phyloP scores from a whole-genome alignment of 768 basidiomycete species.

The Fistulinella prunicolor region DNA sequence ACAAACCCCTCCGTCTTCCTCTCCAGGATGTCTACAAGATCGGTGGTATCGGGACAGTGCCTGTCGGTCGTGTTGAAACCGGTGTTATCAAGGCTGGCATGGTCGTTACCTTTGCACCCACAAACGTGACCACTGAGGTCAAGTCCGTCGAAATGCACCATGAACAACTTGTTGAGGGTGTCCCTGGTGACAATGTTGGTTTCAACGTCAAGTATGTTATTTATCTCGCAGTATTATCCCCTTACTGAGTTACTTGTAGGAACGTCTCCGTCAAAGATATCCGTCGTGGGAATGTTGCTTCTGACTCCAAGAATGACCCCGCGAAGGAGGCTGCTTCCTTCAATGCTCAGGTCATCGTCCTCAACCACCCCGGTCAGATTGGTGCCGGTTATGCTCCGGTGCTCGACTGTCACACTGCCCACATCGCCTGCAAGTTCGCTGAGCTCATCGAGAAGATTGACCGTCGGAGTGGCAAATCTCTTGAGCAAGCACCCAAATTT shows the following conservation, averaged over 20 bases:
- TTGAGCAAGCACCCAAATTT: constrained; percentile 89
- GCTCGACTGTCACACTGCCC: constrained; percentile 99
- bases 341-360: constrained; percentile 99
- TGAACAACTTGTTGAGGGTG: constrained; percentile 92
- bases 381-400: constrained; percentile 99
- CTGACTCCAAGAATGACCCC: constrained; percentile 99
- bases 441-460: constrained; percentile 99
- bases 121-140: constrained; percentile 99
- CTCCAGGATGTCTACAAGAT: constrained; percentile 99
- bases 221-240: background rate
- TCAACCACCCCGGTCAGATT: constrained; percentile 99
- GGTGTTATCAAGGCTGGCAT: constrained; percentile 99
- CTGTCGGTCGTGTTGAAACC: constrained; percentile 99
- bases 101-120: constrained; percentile 95
- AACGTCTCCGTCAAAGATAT: constrained; percentile 99
- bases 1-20: constrained; percentile 99
- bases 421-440: constrained; percentile 99
- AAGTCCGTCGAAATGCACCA: constrained; percentile 99
- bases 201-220: constrained; percentile 91
- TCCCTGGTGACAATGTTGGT: constrained; percentile 98
- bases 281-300: constrained; percentile 98
- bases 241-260: constrained; percentile 41
- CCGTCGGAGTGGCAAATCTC: constrained; percentile 92
- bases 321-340: constrained; percentile 99
- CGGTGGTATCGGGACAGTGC: constrained; percentile 99